Percentiles rank a stretch among this genome's conserved stretches.
Conservation (phyloP, 2,329 filamentous ascomycete species). For the Trichoderma arundinaceum region DNA sequence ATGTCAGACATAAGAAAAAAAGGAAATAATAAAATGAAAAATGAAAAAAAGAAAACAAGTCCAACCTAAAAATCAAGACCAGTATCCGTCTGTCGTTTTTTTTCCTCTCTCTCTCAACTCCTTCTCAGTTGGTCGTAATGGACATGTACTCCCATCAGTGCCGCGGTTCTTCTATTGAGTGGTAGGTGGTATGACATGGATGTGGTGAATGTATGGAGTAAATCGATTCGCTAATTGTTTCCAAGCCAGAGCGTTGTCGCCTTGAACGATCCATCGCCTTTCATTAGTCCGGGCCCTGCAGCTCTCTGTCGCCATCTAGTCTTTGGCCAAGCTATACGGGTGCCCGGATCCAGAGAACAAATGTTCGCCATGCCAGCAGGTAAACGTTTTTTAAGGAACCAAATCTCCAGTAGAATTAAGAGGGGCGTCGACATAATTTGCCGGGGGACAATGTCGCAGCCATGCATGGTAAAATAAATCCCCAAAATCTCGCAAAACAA, state of each 20-base stretch:
- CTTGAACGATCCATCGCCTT: slow-evolving; percentile 20
- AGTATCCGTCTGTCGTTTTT: slow-evolving; percentile 34
- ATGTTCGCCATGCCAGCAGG: slow-evolving; percentile 16
- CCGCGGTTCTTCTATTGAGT: slow-evolving; percentile 37
- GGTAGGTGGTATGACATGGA: slow-evolving; percentile 34
- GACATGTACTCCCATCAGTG: slow-evolving; percentile 35
- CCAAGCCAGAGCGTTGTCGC: slow-evolving; percentile 20
- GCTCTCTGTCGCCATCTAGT: slow-evolving; percentile 4
- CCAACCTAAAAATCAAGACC: slow-evolving; percentile 36
- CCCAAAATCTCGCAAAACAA: slow-evolving; percentile 33
- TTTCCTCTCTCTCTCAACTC: slow-evolving; percentile 21
- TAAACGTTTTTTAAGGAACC: slow-evolving; percentile 10
- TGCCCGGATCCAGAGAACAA: slow-evolving; percentile 14
- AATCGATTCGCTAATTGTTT: slow-evolving; percentile 27
- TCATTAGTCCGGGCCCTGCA: slow-evolving; percentile 5
- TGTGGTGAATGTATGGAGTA: slow-evolving; percentile 18
- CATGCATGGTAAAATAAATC: slow-evolving; percentile 37
- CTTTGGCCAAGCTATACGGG: neutral
- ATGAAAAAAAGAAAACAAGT: slow-evolving; percentile 34
- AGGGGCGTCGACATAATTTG: slow-evolving; percentile 24
- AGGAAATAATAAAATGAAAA: slow-evolving; percentile 13
- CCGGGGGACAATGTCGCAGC: slow-evolving; percentile 29
- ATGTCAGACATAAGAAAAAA: slow-evolving; percentile 42
- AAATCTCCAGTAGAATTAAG: slow-evolving; percentile 29
- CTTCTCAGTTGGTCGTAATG: slow-evolving; percentile 36